phyloP scores from a whole-genome alignment of 441 rosid species.

The Gossypium davidsonii region DNA sequence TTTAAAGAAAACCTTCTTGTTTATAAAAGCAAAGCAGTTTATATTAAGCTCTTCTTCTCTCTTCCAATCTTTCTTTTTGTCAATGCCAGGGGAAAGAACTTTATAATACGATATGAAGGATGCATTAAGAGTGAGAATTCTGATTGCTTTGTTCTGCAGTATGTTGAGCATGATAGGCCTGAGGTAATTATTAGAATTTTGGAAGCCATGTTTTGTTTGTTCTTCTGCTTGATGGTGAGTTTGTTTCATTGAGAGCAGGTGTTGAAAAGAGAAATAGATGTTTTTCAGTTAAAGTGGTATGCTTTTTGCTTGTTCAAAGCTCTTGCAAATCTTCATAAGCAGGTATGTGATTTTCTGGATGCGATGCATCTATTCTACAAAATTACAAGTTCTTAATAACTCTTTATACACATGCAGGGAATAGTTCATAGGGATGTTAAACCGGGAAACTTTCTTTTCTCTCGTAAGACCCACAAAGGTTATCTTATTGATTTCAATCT shows the following conservation, averaged over 20 bases:
- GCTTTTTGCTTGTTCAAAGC: conserved; percentile 90
- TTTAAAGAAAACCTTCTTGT: neutral
- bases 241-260: conserved; percentile 36
- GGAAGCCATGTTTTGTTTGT: neutral
- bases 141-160: conserved; percentile 85
- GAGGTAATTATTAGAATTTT: conserved; percentile 42
- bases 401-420: conserved; percentile 45
- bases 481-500: conserved; percentile 95
- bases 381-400: neutral
- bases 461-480: conserved; percentile 66
- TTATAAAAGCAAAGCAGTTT: neutral
- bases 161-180: conserved; percentile 89
- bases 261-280: conserved; percentile 67
- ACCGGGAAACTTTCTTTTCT: conserved; percentile 96
- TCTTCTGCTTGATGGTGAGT: conserved; percentile 17
- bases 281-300: conserved; percentile 70
- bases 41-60: conserved; percentile 8
- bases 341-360: conserved; percentile 35
- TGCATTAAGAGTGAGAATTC: conserved; percentile 64
- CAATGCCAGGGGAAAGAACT: conserved; percentile 74
- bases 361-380: conserved; percentile 11
- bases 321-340: conserved; percentile 80
- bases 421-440: conserved; percentile 95
- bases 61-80: neutral
- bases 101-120: conserved; percentile 69